A percentile compares a stretch with the other conserved stretches of the same genome.
Evolutionary conservation across 2,329 filamentous ascomycete species (phyloP).

Genomic region (Scedosporium apiospermum): DNA sequence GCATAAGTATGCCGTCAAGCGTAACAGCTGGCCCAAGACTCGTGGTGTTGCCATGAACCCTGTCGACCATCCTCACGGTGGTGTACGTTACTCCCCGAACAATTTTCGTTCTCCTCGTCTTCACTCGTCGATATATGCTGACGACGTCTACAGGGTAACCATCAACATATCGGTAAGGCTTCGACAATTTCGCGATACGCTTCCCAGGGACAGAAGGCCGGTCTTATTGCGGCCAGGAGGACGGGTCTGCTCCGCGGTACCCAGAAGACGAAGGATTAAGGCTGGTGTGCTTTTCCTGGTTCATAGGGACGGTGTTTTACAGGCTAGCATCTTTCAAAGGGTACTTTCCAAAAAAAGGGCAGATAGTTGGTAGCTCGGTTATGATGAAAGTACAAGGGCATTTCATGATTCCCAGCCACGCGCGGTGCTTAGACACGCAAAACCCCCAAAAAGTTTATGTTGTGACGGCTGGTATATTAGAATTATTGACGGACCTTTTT

Average conservation of each 20-base stretch:
- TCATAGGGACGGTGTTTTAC: conserved; percentile 53
- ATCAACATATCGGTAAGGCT: conserved; percentile 99
- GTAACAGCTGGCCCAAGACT: conserved; percentile 99
- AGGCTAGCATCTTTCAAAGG: conserved; percentile 49
- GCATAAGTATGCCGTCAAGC: conserved; percentile 99
- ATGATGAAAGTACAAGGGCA: conserved; percentile 25
- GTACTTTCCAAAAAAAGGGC: conserved; percentile 30
- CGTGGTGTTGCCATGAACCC: conserved; percentile 99
- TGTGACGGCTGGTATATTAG: conserved; percentile 7
- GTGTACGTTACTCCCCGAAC: conserved; percentile 43
- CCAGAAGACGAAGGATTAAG: conserved; percentile 98
- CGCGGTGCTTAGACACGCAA: conserved; percentile 3
- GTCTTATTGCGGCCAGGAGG: conserved; percentile 99
- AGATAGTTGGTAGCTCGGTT: conserved; percentile 35
- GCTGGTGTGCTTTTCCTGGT: conserved; percentile 38
- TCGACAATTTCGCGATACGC: conserved; percentile 99
- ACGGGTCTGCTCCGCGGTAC: conserved; percentile 99
- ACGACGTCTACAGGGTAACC: conserved; percentile 69
- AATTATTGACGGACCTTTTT: conserved; percentile 2
- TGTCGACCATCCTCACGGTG: conserved; percentile 97
- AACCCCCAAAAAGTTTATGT: not conserved
- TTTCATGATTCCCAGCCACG: conserved; percentile 7
- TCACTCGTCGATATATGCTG: conserved; percentile 21
- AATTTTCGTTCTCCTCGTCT: not conserved
- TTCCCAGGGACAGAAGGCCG: conserved; percentile 97